Base-by-base conservation (phyloP, 2,329 filamentous ascomycete genomes). In the Ophiosphaerella herpotricha region DNA sequence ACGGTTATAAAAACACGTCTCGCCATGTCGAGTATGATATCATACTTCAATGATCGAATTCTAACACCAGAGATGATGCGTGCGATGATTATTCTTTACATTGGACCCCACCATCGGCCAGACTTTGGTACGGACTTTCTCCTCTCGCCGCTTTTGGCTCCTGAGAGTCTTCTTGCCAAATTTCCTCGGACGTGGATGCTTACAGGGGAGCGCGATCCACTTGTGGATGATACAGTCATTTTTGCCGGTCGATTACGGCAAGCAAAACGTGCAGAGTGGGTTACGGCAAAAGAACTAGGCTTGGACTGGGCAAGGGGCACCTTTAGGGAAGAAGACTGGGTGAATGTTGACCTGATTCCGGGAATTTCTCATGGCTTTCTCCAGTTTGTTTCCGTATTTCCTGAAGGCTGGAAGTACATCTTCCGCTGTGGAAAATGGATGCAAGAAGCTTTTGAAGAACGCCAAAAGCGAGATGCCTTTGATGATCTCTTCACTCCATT, bases 21-120 rank as follows among this genome's bases (percentile, higher is more conserved):
- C 8, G 92, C 93, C 13, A 96, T 93, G 70, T 92, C 91, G 0
- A 93, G 88, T n/a, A 96, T 96, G 85, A 95, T 99, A 32, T 97
- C 93, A 0, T 97, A 97, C 75, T 96, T 97, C 73, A 94, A 96
- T 71, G 94, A 99, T 72, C 88, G 94, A 24, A 89, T 99, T 24
- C 81, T 99, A 12, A 93, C 91, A 0, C 93, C 94, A 0, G 94
- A 99, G 74, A 96, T 97, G 91, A 97, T 97, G 88, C 89, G 94
- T 29, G 91, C 92, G 56, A 97, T 99, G 92, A 96, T 99, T 58
- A 96, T 99, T 58, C 80, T 99, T 4, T 99, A 99, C 71, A 89
- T 99, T 47, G 94, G 94, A 0, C 91, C 92, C 0, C 89, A 97
- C 69, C 90, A 94, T 71, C 87, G 92, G 1, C 94, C 94, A 0